Conservation (phyloP, 129 eudicot genomes). For the Centrapalus pauciflorus region DNA sequence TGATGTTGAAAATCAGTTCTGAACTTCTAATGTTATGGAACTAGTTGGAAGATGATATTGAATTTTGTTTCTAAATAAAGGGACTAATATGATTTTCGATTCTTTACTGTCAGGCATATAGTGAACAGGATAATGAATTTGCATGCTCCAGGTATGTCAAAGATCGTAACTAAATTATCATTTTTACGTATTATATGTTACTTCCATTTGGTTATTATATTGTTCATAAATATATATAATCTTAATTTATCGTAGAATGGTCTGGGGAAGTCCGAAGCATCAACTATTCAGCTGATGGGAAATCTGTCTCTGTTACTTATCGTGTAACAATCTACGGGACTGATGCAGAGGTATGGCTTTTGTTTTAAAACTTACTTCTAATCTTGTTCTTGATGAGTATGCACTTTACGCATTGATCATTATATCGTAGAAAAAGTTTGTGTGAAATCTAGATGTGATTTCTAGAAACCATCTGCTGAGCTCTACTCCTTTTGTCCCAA, state of each 20-base stretch:
- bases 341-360: constrained; percentile 85
- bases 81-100: constrained; percentile 7
- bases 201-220: background rate
- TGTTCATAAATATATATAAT: background rate
- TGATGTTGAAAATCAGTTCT: background rate
- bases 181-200: background rate
- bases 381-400: background rate
- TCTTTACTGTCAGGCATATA: constrained; percentile 56
- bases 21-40: background rate
- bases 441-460: too few species aligned
- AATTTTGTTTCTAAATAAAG: background rate
- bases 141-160: constrained; percentile 84
- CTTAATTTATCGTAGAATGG: constrained; percentile 61
- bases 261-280: constrained; percentile 94
- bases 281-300: constrained; percentile 72
- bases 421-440: too few species aligned
- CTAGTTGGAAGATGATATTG: background rate
- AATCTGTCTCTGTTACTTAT: constrained; percentile 82
- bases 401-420: too few species aligned
- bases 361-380: background rate
- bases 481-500: background rate
- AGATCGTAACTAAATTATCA: background rate
- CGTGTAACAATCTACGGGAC: constrained; percentile 92
- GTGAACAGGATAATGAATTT: constrained; percentile 90
- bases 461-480: too few species aligned